A percentile compares a stretch with the other conserved stretches of the same genome.
Conservation (phyloP, 139 green algal genomes). For the Chlamydomonas urium region DNA sequence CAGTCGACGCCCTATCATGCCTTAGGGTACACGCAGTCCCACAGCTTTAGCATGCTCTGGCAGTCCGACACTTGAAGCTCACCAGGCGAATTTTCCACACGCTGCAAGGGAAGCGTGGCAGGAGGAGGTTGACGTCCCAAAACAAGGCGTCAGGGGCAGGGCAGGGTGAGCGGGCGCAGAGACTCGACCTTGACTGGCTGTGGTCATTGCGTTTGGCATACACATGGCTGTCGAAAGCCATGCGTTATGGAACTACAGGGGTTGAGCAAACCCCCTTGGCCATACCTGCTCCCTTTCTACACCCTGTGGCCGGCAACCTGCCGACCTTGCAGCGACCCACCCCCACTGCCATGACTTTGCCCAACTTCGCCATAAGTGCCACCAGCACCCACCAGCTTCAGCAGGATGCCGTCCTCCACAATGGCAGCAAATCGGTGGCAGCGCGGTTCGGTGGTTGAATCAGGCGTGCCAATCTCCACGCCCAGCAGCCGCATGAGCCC, state of each 20-base stretch:
- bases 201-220: too few relatives aligned
- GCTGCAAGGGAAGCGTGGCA: slow-evolving; percentile 21
- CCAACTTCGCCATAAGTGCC: neutral
- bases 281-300: too few relatives aligned
- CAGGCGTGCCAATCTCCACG: slow-evolving; percentile 33
- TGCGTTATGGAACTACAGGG: too few relatives aligned
- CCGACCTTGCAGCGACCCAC: neutral
- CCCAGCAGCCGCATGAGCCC: slow-evolving; percentile 50
- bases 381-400: slow-evolving; percentile 47
- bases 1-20: too few relatives aligned
- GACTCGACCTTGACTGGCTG: neutral
- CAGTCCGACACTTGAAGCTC: slow-evolving; percentile 43
- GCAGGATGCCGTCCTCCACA: slow-evolving; percentile 57
- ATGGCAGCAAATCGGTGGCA: slow-evolving; percentile 60
- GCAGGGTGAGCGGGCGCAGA: neutral
- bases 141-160: neutral
- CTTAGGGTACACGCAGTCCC: slow-evolving; percentile 25
- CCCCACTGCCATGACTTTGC: neutral
- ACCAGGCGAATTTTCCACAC: slow-evolving; percentile 34
- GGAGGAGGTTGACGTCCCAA: too few relatives aligned
- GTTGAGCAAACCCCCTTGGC: too few relatives aligned
- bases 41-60: slow-evolving; percentile 39
- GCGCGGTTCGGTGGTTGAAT: slow-evolving; percentile 15
- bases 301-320: neutral
- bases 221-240: too few relatives aligned